Evolutionary conservation across 306 rosid species (phyloP), one percentile per base, ranked within the genome.

Genomic region (Arachis stenosperma): DNA sequence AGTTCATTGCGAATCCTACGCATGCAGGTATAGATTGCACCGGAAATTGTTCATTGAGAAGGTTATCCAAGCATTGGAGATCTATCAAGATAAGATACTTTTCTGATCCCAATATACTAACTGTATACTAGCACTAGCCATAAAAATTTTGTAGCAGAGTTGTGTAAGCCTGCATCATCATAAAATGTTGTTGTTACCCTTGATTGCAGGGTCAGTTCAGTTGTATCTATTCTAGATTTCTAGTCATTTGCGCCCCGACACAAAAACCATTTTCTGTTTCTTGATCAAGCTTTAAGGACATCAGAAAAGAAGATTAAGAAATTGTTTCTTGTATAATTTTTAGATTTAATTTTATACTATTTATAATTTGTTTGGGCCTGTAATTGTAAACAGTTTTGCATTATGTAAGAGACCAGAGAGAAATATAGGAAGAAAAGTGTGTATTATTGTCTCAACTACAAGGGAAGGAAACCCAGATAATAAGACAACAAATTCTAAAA

Each of bases 21-120:
- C 72, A 8, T 77, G 84, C 97, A 93, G 98, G 83, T 89, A 85
- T 68, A 86, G 98, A 65, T 85, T 90, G 88, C 96, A 91, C 72
- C 66, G 92, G 75, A 93, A 91, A 75, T 79, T 89, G 81, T 86
- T 86, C 46, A 69, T 91, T 14, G 91, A 86, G 76, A 93, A 93
- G 81, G 82, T 88, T 44, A 81, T 88, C 59, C 86, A 82, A 57
- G 87, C 98, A 66, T 76, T 91, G 84, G 96, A 86, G 71, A 62
- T 88, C 43, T 93, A 93, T 87, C 97, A 84, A 79, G 97, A 88
- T 69, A 72, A 82, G 73, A 79, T 91, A 74, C 74, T 93, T 44
- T 88, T 93, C 81, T 86, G 80, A 83, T 72, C 61, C 68, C 47
- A 55, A 54, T 71, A 7, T 68, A 11, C 69, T 83, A 52, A 51